Evolutionary conservation across 2,329 filamentous ascomycete genomes (phyloP).

Genomic region (Stenocarpella maydis): DNA sequence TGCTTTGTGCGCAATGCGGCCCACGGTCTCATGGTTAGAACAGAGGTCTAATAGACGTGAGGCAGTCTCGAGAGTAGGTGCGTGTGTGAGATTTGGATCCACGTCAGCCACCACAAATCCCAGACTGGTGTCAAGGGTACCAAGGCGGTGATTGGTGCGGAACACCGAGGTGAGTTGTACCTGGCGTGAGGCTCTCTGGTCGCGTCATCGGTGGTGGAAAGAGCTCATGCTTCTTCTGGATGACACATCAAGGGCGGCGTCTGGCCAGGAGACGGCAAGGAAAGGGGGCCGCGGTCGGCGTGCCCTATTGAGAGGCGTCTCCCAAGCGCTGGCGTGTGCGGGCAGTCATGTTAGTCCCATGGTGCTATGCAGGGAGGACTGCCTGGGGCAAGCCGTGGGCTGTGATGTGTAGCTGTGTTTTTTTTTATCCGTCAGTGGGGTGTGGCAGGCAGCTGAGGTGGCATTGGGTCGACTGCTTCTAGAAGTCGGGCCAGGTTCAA

Average conservation of each 20-base stretch:
- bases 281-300: too few relatives aligned
- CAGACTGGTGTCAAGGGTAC: neutral
- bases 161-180: neutral
- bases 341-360: too few relatives aligned
- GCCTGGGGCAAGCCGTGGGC: neutral
- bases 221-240: neutral
- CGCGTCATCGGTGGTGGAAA: neutral
- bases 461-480: conserved; percentile 1
- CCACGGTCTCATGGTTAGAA: neutral
- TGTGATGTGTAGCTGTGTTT: neutral
- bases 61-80: neutral
- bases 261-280: neutral
- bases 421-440: too few relatives aligned
- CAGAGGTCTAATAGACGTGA: too few relatives aligned
- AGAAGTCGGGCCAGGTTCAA: conserved; percentile 1
- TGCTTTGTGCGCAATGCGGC: conserved; percentile 9
- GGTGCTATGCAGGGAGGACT: neutral
- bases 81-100: conserved; percentile 8
- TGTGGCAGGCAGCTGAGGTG: neutral
- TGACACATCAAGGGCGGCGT: neutral
- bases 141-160: neutral
- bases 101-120: conserved; percentile 22
- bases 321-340: too few relatives aligned
- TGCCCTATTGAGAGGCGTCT: too few relatives aligned
- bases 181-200: conserved; percentile 22